These are phyloP conservation scores for Tetracentron sinense DNA, from an alignment of 164 flowering plant genomes.

Conservation along the genomic window DNA sequence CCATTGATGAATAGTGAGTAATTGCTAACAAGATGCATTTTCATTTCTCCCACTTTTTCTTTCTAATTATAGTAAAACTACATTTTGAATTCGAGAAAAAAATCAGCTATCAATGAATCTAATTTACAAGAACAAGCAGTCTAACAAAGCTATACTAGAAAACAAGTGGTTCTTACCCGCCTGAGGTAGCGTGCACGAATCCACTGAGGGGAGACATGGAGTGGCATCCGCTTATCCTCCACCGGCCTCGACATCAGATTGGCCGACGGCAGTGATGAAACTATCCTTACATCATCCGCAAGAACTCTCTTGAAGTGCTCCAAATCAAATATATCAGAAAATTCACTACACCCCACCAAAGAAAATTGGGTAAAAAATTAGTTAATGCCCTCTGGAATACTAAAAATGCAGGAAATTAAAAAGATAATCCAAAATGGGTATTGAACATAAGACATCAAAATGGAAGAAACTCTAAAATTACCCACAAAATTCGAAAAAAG, in stretches of 20 bases:
- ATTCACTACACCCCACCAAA: conserved; percentile 57
- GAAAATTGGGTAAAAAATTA: background rate
- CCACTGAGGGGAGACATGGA: conserved; percentile 81
- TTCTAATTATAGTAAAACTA: background rate
- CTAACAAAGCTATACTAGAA: background rate
- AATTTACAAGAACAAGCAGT: background rate
- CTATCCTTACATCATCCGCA: conserved; percentile 65
- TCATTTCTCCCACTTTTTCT: background rate
- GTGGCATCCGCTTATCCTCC: conserved; percentile 81
- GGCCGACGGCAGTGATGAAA: conserved; percentile 89
- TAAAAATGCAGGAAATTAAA: background rate
- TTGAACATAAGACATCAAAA: too few relatives aligned
- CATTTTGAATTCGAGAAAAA: background rate
- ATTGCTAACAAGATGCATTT: too few relatives aligned
- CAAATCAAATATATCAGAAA: conserved; percentile 90
- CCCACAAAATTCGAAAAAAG: too few relatives aligned
- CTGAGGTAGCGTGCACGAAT: conserved; percentile 73
- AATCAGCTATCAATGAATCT: background rate
- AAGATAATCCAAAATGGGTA: too few relatives aligned
- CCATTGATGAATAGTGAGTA: too few relatives aligned
- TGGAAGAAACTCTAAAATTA: too few relatives aligned
- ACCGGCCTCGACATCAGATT: conserved; percentile 90
- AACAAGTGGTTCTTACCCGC: conserved; percentile 42
- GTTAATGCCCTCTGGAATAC: background rate
- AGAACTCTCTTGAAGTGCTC: conserved; percentile 83